Conservation (phyloP, 2,329 filamentous ascomycete genomes). For the Talaromyces albobiverticillius region DNA sequence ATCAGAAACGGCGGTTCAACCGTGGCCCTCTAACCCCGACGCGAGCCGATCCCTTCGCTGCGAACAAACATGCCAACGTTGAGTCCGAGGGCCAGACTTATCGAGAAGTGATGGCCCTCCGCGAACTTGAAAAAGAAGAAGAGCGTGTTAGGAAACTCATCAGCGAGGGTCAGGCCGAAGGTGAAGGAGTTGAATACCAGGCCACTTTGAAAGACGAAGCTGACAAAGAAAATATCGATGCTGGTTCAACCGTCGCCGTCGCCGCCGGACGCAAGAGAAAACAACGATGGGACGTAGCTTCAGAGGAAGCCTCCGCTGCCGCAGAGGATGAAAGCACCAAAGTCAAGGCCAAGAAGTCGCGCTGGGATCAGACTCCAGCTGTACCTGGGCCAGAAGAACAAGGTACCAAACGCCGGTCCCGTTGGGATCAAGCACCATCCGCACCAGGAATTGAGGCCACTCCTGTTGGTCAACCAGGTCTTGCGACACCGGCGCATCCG, state of each 20-base stretch:
- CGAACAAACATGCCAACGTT: conserved; percentile 66
- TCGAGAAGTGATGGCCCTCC: conserved; percentile 82
- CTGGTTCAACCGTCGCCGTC: conserved; percentile 63
- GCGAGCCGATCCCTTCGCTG: conserved; percentile 79
- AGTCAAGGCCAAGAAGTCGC: conserved; percentile 69
- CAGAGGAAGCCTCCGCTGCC: conserved; percentile 52
- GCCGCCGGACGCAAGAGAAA: conserved; percentile 74
- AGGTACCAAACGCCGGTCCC: conserved; percentile 69
- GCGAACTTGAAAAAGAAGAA: conserved; percentile 91
- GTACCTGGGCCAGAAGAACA: conserved; percentile 53
- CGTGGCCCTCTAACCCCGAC: conserved; percentile 73
- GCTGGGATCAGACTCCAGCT: conserved; percentile 82
- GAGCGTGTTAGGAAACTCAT: conserved; percentile 79
- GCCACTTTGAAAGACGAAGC: conserved; percentile 66
- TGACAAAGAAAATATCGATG: conserved; percentile 71
- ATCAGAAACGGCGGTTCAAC: conserved; percentile 92
- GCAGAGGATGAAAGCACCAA: conserved; percentile 52
- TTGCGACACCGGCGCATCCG: conserved; percentile 74
- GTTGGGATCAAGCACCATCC: conserved; percentile 87
- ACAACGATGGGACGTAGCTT: conserved; percentile 89
- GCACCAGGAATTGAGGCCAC: conserved; percentile 71
- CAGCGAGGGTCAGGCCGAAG: conserved; percentile 64
- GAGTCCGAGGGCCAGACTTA: conserved; percentile 76
- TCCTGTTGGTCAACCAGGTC: conserved; percentile 68
- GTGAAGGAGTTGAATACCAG: conserved; percentile 62